Base-by-base conservation (phyloP, 139 green algal genomes). In the Coelastrella sp. region DNA sequence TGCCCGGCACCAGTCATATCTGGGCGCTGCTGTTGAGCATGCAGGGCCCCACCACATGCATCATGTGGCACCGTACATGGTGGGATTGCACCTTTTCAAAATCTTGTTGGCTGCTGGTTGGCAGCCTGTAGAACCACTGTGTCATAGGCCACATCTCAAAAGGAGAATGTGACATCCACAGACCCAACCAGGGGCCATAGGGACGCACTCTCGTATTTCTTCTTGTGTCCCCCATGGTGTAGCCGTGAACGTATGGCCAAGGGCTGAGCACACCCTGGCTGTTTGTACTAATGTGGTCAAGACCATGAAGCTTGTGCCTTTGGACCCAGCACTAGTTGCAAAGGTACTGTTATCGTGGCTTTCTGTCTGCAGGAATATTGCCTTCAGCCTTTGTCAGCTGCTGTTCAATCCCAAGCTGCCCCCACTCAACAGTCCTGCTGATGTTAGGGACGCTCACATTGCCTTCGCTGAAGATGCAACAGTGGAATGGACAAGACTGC, bases 341-440 rank as follows among this genome's bases (percentile, higher is more conserved):
- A 76, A 20, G 64, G 11, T 14, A 11, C 16, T 71, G 64, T 47
- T 7, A 7, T 71, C 11, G 4, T 7, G 64, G 64, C 16, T 11
- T 14, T 71, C 64, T 11, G 11, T 71, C 56, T 73, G 83, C 13
- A 76, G 57, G 6, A 54, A 88, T 13, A 13, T 73, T 14, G 5
- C 68, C 13, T 88, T 88, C 56, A 54, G 68, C 54, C n/a, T 73
- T 5, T 88, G 83, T 57, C 77, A 56, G 54, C 23, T n/a, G 19
- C 56, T 88, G 66, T 80, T 80, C n/a, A 54, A 88, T n/a, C 83
- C 83, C 0, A 58, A 7, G 47, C 57, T 88, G 83, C 68, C 83
- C 3, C 83, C 66, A 0, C 19, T 88, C 3, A 60, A 80, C 65
- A 76, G 13, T n/a, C 83, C 83, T 59, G 17, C n/a, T 22, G 83